A percentile compares a stretch with the other conserved stretches of the same genome.
phyloP scores from a whole-genome alignment of 2,329 filamentous ascomycete genomes.

The Aphanocladium album region DNA sequence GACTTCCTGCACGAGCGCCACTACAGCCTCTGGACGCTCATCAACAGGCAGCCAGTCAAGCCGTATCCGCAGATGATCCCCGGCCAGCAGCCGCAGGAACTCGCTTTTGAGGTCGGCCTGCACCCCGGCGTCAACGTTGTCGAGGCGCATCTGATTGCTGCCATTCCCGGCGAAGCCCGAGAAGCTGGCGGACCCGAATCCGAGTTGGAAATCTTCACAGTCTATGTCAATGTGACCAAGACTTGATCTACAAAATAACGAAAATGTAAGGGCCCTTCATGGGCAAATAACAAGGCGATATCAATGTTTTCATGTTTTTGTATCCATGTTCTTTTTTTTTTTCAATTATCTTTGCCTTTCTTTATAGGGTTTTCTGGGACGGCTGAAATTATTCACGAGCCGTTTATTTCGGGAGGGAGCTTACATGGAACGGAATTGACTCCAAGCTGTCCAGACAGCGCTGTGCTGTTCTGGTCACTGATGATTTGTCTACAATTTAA shows the following conservation, averaged over 20 bases:
- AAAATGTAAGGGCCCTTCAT: not conserved
- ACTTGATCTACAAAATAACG: constrained; percentile 26
- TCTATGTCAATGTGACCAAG: constrained; percentile 67
- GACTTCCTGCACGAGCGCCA: constrained; percentile 60
- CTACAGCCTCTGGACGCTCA: constrained; percentile 70
- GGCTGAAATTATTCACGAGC: not conserved
- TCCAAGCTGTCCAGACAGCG: not conserved
- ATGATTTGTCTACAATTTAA: not conserved
- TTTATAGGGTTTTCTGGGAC: not conserved
- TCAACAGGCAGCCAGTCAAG: constrained; percentile 61
- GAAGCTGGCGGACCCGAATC: constrained; percentile 55
- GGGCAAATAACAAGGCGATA: not conserved
- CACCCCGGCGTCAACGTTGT: constrained; percentile 70
- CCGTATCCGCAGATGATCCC: constrained; percentile 42
- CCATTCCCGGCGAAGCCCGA: constrained; percentile 56
- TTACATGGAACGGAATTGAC: not conserved
- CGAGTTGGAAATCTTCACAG: constrained; percentile 73
- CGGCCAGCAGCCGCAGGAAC: constrained; percentile 53
- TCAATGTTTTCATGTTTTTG: not conserved
- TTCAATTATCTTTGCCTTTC: not conserved
- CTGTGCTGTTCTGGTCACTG: not conserved
- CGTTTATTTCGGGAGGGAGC: not conserved
- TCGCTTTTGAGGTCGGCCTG: constrained; percentile 71
- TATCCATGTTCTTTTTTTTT: not conserved
- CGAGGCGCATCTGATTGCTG: constrained; percentile 72